Percentiles rank a stretch among this genome's conserved stretches.
Conservation (phyloP, 2,329 filamentous ascomycete species). For the Aspergillus chevalieri region DNA sequence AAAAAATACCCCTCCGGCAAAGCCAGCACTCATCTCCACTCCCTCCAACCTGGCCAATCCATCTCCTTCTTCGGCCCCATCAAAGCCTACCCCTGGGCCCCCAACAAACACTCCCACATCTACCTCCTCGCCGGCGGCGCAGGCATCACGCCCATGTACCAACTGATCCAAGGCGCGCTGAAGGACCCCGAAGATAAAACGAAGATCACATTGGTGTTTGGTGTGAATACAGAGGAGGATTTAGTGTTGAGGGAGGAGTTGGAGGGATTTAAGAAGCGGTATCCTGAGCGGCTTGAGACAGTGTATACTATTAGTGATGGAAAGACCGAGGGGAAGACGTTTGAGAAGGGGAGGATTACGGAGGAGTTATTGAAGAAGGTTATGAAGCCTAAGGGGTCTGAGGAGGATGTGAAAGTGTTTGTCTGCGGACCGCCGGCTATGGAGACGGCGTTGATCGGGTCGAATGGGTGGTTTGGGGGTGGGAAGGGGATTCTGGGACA, state of each 20-base stretch:
- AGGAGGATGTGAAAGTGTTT: constrained; percentile 53
- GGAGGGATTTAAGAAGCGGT: constrained; percentile 43
- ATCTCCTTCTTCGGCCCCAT: constrained; percentile 54
- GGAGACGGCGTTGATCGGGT: constrained; percentile 44
- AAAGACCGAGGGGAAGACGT: constrained; percentile 29
- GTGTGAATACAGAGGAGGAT: constrained; percentile 60
- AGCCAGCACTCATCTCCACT: constrained; percentile 61
- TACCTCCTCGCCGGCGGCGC: constrained; percentile 64
- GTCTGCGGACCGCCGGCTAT: constrained; percentile 64
- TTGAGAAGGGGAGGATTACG: constrained; percentile 54
- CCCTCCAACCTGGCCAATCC: constrained; percentile 55
- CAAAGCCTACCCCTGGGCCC: constrained; percentile 50
- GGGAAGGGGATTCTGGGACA: constrained; percentile 49
- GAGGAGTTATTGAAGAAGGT: constrained; percentile 50
- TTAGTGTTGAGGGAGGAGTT: constrained; percentile 54
- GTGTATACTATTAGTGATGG: constrained; percentile 52
- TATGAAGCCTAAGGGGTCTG: constrained; percentile 27
- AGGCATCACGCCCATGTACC: constrained; percentile 66
- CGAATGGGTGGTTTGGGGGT: background rate
- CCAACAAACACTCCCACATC: constrained; percentile 47
- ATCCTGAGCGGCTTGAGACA: constrained; percentile 52
- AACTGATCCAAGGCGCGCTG: constrained; percentile 58
- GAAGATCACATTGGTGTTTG: constrained; percentile 59
- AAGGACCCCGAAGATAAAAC: constrained; percentile 57
- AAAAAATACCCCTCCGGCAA: constrained; percentile 64